Conservation (phyloP, 495 filamentous ascomycete species). For the Neurospora sp. region DNA sequence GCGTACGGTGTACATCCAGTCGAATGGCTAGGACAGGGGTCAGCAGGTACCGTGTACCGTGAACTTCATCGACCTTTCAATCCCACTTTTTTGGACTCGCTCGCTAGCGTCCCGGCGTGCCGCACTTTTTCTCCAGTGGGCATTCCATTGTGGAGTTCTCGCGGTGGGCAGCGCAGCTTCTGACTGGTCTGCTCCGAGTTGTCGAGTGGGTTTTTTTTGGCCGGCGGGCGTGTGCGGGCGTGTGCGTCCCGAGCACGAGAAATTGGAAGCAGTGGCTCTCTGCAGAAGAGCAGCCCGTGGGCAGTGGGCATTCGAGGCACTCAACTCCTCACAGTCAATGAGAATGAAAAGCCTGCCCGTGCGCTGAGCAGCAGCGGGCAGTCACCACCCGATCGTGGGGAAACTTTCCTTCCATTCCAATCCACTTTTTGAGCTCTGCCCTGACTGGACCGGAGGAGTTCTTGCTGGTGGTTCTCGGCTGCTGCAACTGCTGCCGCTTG, state of each 20-base stretch:
- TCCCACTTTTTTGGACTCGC: background rate
- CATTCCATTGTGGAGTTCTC: background rate
- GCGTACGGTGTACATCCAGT: background rate
- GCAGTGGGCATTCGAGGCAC: background rate
- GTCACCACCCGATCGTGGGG: background rate
- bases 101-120: background rate
- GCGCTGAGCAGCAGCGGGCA: background rate
- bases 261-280: conserved; percentile 6
- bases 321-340: background rate
- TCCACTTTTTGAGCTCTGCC: background rate
- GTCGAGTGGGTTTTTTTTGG: background rate
- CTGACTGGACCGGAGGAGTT: background rate
- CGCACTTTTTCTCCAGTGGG: background rate
- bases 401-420: background rate
- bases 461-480: background rate
- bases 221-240: background rate
- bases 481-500: background rate
- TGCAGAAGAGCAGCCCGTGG: background rate
- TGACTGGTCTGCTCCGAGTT: background rate
- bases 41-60: background rate
- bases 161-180: background rate
- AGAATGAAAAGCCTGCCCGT: background rate
- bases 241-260: conserved; percentile 2
- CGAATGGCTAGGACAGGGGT: background rate
- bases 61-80: background rate